Evolutionary conservation across 1,139 yeast species (phyloP), one percentile per base, ranked within the genome.

Genomic region (Debaryomyces nepalensis): DNA sequence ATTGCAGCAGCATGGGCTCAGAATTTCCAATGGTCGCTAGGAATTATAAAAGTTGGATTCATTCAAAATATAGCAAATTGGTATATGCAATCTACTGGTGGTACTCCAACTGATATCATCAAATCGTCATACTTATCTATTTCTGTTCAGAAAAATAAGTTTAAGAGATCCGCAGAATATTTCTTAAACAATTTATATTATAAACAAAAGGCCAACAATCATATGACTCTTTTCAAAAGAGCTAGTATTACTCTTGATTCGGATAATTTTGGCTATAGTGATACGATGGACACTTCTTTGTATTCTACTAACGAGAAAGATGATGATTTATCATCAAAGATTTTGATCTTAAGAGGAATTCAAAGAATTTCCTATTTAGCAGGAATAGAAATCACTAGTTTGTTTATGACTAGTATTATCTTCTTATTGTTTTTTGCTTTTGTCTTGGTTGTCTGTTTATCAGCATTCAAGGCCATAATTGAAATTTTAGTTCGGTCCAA

Each of bases 1-100:
- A 89, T 93, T 51, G 98, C 98, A 7, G 93, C 97, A 2, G 95
- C 98, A 3, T 93, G 99, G 99, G 84, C 96, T 26, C 97, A 93
- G 64, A 93, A 93, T 69, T 93, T 93, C 72, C 84, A 83, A 68
- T 93, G 99, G 99, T 84, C 97, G 4, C 77, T 93, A 76, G 99
- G 99, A 42, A 82, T 93, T 49, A 88, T 95, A 54, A 75, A 78
- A 44, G 81, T 82, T 8, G 69, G 70, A n/a, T 89, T 91, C 58
- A 86, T 93, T 80, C 99, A 93, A 64, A 64, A 73, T 38, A 87
- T 91, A 45, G 85, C 95, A 54, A 81, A 84, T 61, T 93, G 99
- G 99, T 93, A 93, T 66, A 83, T 93, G 44, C 96, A 91, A 66
- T 74, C 97, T n/a, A 93, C 99, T 1, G 97, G 97, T 33, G 99